These are phyloP conservation scores for Cryptococcus deneoformans DNA, from an alignment of 1,284 basidiomycete genomes.

Conservation along the genomic window DNA sequence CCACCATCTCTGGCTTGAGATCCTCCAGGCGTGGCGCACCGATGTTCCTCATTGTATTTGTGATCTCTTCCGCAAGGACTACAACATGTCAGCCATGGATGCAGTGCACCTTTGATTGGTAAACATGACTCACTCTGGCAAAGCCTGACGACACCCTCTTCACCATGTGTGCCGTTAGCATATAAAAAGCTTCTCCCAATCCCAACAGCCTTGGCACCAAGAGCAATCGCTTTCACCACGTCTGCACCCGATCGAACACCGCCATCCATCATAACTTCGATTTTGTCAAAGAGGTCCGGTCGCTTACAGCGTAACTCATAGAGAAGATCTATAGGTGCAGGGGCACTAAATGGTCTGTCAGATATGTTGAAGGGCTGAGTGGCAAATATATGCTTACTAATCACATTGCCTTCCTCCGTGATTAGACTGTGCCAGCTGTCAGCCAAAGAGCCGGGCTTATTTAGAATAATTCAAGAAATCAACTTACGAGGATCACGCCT, in stretches of 20 bases:
- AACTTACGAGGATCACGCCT: slow-evolving; percentile 52
- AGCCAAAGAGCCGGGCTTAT: slow-evolving; percentile 12
- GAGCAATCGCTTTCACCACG: slow-evolving; percentile 57
- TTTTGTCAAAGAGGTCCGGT: slow-evolving; percentile 53
- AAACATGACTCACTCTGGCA: slow-evolving; percentile 49
- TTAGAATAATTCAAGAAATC: not conserved
- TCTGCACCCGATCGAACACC: slow-evolving; percentile 56
- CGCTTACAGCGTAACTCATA: slow-evolving; percentile 52
- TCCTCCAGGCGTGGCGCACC: slow-evolving; percentile 56
- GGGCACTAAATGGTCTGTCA: slow-evolving; percentile 35
- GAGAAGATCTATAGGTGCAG: slow-evolving; percentile 50
- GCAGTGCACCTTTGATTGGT: slow-evolving; percentile 20
- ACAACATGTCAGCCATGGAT: slow-evolving; percentile 17
- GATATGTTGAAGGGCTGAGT: slow-evolving; percentile 12
- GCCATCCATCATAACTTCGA: slow-evolving; percentile 58
- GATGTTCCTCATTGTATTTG: slow-evolving; percentile 54
- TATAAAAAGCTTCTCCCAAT: slow-evolving; percentile 56
- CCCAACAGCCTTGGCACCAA: slow-evolving; percentile 59
- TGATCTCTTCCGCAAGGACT: slow-evolving; percentile 55
- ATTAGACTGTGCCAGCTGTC: slow-evolving; percentile 48
- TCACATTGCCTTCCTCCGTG: slow-evolving; percentile 53
- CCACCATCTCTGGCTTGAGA: slow-evolving; percentile 75
- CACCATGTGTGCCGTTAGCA: slow-evolving; percentile 55
- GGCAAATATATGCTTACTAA: slow-evolving; percentile 33
- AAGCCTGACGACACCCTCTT: slow-evolving; percentile 53